Conservation (phyloP, 345 rosid genomes). For the Pistacia integerrima region DNA sequence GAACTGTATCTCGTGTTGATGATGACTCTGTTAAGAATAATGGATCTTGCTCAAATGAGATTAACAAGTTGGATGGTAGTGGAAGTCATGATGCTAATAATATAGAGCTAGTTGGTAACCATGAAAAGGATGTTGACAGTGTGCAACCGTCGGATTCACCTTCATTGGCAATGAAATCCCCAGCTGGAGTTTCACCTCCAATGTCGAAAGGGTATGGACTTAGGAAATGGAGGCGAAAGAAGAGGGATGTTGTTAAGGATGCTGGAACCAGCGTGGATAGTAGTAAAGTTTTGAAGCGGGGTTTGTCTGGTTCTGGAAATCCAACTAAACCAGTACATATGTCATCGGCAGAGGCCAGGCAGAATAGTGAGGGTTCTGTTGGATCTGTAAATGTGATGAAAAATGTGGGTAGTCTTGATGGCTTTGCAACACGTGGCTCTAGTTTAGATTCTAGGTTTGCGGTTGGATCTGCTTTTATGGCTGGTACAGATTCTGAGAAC, state of each 20-base stretch:
- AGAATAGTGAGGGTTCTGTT: constrained; percentile 43
- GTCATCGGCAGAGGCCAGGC: constrained; percentile 33
- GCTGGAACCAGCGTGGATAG: constrained; percentile 35
- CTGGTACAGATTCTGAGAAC: constrained; percentile 59
- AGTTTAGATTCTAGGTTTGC: constrained; percentile 57
- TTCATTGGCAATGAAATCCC: constrained; percentile 25
- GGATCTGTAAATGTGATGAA: constrained; percentile 44
- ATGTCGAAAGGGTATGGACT: constrained; percentile 61
- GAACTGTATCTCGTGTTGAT: constrained; percentile 20
- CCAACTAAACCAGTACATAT: constrained; percentile 40
- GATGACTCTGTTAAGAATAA: constrained; percentile 29
- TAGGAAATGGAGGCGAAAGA: constrained; percentile 84
- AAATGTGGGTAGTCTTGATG: constrained; percentile 33
- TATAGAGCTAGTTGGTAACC: constrained; percentile 13
- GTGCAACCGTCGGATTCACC: constrained; percentile 22
- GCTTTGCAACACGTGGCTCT: constrained; percentile 34
- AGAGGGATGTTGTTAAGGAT: constrained; percentile 62
- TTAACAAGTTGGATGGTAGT: constrained; percentile 22
- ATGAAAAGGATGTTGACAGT: constrained; percentile 21
- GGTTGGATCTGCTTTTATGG: constrained; percentile 45
- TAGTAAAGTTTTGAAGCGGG: constrained; percentile 68
- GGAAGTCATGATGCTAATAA: constrained; percentile 17
- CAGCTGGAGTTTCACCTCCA: constrained; percentile 37
- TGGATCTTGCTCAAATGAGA: constrained; percentile 39
- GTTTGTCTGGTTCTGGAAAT: constrained; percentile 48